Conservation (phyloP, 1,139 yeast species). For the Debaryomyces sp. region DNA sequence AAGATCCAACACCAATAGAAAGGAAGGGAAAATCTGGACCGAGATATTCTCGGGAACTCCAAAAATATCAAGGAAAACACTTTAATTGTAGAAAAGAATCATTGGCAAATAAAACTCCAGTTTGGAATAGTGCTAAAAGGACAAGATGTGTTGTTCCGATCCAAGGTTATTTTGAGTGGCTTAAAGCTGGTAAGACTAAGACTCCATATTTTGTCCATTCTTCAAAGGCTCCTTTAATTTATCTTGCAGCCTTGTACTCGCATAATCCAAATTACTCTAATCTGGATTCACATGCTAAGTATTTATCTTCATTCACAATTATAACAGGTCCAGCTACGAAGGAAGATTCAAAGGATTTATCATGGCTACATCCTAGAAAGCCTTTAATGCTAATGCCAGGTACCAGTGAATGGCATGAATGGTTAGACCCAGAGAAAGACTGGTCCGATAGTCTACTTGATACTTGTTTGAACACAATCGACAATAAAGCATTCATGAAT, state of each 20-base stretch:
- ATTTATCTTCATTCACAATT: constrained; percentile 63
- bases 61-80: constrained; percentile 30
- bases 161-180: constrained; percentile 89
- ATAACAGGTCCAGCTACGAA: constrained; percentile 70
- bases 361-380: constrained; percentile 77
- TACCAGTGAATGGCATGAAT: constrained; percentile 54
- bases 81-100: constrained; percentile 72
- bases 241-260: constrained; percentile 72
- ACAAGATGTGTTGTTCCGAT: constrained; percentile 73
- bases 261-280: constrained; percentile 40
- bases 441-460: constrained; percentile 43
- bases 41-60: constrained; percentile 33
- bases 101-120: constrained; percentile 39
- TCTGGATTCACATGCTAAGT: constrained; percentile 25
- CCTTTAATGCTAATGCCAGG: constrained; percentile 71
- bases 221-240: constrained; percentile 53
- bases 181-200: constrained; percentile 36
- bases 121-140: constrained; percentile 53
- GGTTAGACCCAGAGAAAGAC: constrained; percentile 58
- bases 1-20: constrained; percentile 22
- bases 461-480: constrained; percentile 36
- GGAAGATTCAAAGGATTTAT: constrained; percentile 44
- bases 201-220: constrained; percentile 69
- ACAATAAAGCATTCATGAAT: constrained; percentile 41
- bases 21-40: constrained; percentile 22